Base-by-base conservation (phyloP, 2,329 filamentous ascomycete species). In the Xylariales sp. region DNA sequence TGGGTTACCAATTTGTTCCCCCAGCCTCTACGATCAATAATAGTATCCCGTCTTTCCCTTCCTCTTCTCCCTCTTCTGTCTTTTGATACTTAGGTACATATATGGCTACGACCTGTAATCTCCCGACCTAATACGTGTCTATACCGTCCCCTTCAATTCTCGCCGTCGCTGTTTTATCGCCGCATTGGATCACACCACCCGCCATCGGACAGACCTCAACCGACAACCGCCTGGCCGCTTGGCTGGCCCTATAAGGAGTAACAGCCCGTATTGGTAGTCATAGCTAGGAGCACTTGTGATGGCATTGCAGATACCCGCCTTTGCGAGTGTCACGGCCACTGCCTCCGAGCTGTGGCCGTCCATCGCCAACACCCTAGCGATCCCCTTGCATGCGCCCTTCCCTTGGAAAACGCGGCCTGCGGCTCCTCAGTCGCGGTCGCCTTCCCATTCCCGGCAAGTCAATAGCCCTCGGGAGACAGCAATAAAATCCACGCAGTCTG, bases 301-400 rank as follows among this genome's bases (percentile, higher is more conserved):
- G 77, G 76, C 76, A 64, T 71, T 78, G 23, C 76, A 75, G 58
- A 71, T 73, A 68, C 72, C 75, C 59, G 72, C 74, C 65, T 72
- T 77, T 12, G 67, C 73, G 81, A 81, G 78, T 71, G 78, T 84
- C 74, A 81, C 80, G 69, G 80, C 80, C 56, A 81, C 79, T 67
- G 80, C 81, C 7, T 76, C 82, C 57, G 83, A 83, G 45, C 71
- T 84, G 61, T 82, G 82, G 81, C 83, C 83, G 62, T 84, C 83
- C 52, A 78, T 85, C 68, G 77, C 79, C 59, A 83, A 78, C 67
- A 80, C 80, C 12, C 68, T 83, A 16, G 74, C 78, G 64, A 68
- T 78, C 23, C 79, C 83, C 8, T 82, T 79, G 73, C 75, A 75
- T 71, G 72, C 57, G 46, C 59, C 73, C 39, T 54, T 74, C 12